Base-by-base conservation (phyloP, 179 eudicot genomes). In the Sideroxylon spinosum region DNA sequence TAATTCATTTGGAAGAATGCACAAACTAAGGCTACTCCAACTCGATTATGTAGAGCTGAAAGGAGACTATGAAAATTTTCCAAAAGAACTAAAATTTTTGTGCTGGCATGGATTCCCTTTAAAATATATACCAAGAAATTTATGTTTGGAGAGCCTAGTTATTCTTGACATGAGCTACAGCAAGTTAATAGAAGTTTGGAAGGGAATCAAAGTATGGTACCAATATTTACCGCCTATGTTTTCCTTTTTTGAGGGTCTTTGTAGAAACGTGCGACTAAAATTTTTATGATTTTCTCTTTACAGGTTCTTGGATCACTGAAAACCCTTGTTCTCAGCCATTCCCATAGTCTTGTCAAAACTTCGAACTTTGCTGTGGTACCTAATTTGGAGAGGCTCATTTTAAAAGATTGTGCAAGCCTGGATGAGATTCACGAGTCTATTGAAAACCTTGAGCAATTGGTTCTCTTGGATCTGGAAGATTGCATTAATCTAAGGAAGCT, bases 361-460 rank as follows among this genome's bases (percentile, higher is more conserved):
- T 53, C 28, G 9, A 26, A 68, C 25, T 68, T 68, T 25, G n/a
- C 55, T 19, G 10, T 19, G 0, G n/a, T 68, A 23, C 55, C 73
- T 7, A 68, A 68, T 68, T 25, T 68, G 0, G 73, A 44, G 73
- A 68, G 56, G n/a, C 14, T 68, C 7, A 68, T 37, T 68, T 53
- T 68, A n/a, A 20, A 68, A 68, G 52, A 68, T 68, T 68, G 73
- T 26, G 29, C 11, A 9, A 68, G 17, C 14, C 7, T 68, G 50
- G 11, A 17, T 7, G 22, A 68, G 73, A 1, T 68, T 68, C 55
- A 68, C n/a, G 53, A 68, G 20, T 68, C 73, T 5, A 68, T 68
- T 68, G 55, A 23, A 8, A 26, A 46, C 12, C 23, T 46, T 7
- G 16, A 4, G 55, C 20, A 2, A 68, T 55, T 68, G 19, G 73